Base-by-base conservation (phyloP, 257 asterid species). In the Cynanchum wilfordii region DNA sequence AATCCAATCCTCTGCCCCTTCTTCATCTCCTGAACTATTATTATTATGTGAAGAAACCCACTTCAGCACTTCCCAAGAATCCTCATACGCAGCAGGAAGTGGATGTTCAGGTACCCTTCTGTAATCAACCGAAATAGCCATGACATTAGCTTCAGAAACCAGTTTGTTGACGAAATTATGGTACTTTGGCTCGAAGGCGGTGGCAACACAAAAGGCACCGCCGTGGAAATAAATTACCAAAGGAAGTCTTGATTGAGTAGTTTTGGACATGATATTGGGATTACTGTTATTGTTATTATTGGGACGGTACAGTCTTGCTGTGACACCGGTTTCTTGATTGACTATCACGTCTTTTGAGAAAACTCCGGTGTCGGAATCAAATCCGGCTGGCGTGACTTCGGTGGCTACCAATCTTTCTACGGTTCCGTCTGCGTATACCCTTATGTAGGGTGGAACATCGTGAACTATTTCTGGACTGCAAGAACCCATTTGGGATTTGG, bases 141-240 rank as follows among this genome's bases (percentile, higher is more conserved):
- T 16, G 81, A 82, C 58, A 7, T 83, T 57, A 11, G 93, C 89
- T 50, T 79, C 79, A 4, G 81, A 68, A 0, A 81, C 97, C 11
- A 87, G 79, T 17, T 64, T 29, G 76, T 84, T 89, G 74, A 89
- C 86, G 71, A 81, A 68, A 40, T 63, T 51, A 72, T 90, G 97
- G 79, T 88, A 90, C 59, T 60, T 24, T 60, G 96, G 93, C 22
- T 87, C 93, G 30, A 76, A 81, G 38, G 81, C 10, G 2, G 96
- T 84, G 0, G 93, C 81, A 40, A 90, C 81, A 73, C 83, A 71
- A 75, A 87, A 90, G 11, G 93, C 97, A 47, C 97, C 97, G 51
- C 97, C 97, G 75, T 90, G 97, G 75, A 86, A 90, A 77, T 88
- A 90, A 67, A 90, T 55, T 0, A 88, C 88, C 1, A 90, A n/a